Evolutionary conservation across 2,329 filamentous ascomycete species (phyloP), one percentile per base, ranked within the genome.

Genomic region (Neofusicoccum sp.): DNA sequence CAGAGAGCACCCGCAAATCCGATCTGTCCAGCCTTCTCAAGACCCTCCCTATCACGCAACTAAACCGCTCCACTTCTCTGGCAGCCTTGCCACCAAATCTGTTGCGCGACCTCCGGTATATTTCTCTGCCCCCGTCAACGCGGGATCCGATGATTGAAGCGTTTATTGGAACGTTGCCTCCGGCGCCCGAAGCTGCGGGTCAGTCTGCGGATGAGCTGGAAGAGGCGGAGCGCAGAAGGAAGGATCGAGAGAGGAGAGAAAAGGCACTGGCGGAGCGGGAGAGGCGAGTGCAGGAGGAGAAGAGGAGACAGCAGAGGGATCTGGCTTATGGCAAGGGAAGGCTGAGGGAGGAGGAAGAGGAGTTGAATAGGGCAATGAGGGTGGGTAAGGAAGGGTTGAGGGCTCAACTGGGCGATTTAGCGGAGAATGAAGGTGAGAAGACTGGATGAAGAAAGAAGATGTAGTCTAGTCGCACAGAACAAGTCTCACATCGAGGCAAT

Each of bases 21-120:
- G 91, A 94, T 68, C 80, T 95, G 4, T 84, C 84, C 9, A 80
- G 81, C 4, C 77, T 94, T 6, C 80, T 95, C 12, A 87, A 86
- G 67, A 79, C 83, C 5, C 80, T 89, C 45, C 85, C 90, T 0
- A 70, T 83, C 4, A 80, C 81, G 2, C 68, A 79, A 2, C 81
- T 94, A 3, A 87, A 92, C 71, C 84, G 82, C 66, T 78, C 81
- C 52, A 87, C 87, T 0, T 78, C 80, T 0, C 71, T 84, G 2
- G 81, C 83, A 4, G 80, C 81, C 14, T 79, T 94, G 8, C 91
- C 91, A 1, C 74, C 84, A 1, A 76, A 84, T 28, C 72, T 94
- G 0, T 79, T 91, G 1, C 80, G 82, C 14, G 90, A 94, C 71
- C 74, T 91, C 39, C 84, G 89, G 48, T 94, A 87, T 73, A 86